Base-by-base conservation (phyloP, 2,329 filamentous ascomycete species). In the Amesomyces nigricolor region DNA sequence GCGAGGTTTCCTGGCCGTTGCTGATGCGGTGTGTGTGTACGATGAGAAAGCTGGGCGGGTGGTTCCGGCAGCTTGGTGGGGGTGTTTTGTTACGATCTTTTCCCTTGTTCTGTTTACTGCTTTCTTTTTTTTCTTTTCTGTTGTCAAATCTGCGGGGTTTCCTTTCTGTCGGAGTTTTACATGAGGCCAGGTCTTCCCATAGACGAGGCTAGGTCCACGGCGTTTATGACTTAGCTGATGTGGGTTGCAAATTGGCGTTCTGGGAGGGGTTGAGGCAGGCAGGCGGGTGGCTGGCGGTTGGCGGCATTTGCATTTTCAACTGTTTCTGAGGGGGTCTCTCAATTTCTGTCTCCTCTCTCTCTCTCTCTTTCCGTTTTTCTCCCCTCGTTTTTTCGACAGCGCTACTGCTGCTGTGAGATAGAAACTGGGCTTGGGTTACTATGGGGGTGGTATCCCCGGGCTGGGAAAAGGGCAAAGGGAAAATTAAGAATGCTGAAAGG, bases 281-380 rank as follows among this genome's bases (percentile, higher is more conserved):
- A 26, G 47, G 53, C 47, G 35, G 37, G 29, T n/a, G 51, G 35
- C 19, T 10, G 51, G 62, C 59, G 64, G 60, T 53, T 26, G 56
- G 58, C 65, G 63, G 66, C 68, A 68, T 61, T 65, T 65, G 65
- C 53, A 55, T 61, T 57, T 53, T 35, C 2, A 26, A 22, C 11
- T 11, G 30, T 46, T 51, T 5, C 22, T 45, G 26, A 16, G 26
- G 40, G 16, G 8, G 49, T 54, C 32, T 35, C 40, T 48, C 40
- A 3, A 10, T 59, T 49, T 54, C 29, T 46, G 48, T 48, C 42
- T 52, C 39, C 39, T 40, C 26, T 50, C 22, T 43, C 48, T 49
- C 35, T 45, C 10, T 30, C 5, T 14, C n/a, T 48, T 42, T 17
- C 4, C 19, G 35, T 39, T 19, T 30, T 42, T 53, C 53, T 53